Evolutionary conservation across 108 stramenopile species (phyloP), one percentile per base, ranked within the genome.

Genomic region (Schizochytrium sp.): DNA sequence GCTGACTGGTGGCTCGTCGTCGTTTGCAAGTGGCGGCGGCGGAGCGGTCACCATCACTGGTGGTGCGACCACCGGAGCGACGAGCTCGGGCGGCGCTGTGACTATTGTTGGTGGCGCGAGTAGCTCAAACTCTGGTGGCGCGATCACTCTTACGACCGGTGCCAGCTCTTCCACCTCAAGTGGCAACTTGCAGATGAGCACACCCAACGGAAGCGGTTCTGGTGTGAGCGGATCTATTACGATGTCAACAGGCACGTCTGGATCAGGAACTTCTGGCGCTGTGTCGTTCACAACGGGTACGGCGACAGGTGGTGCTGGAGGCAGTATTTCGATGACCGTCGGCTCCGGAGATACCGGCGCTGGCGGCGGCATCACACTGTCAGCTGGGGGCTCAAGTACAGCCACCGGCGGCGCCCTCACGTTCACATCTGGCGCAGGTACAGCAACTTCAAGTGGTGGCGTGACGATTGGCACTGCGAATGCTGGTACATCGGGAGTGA

Each of bases 341-440:
- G 92, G 92, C 21, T 63, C 76, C 10, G 93, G 93, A 14, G 55
- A 57, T 4, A 57, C 55, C 1, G 88, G 89, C 8, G 44, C 72
- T 45, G 93, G 93, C 25, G 93, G 93, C 8, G 91, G 87, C 43
- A 57, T 93, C 10, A 60, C 91, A 29, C 23, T 93, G 28, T 34
- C 60, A 5, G 93, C 92, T 4, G 93, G 93, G 12, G 25, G 72
- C 6, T 69, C 87, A 2, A 44, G 44, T 5, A 41, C 57, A 12
- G 12, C 69, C n/a, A 57, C 71, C 18, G 93, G 93, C 12, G 93
- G 93, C 48, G 45, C 44, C 14, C 89, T 94, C 41, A 51, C 87
- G 16, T 58, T 95, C 18, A 58, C 87, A 43, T 93, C 90, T 16
- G 95, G 95, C 53, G 93, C 92, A 34, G 93, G 93, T 23, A 53